Evolutionary conservation across 495 filamentous ascomycete species (phyloP).

Genomic region (Sabuloglossum arenarium): DNA sequence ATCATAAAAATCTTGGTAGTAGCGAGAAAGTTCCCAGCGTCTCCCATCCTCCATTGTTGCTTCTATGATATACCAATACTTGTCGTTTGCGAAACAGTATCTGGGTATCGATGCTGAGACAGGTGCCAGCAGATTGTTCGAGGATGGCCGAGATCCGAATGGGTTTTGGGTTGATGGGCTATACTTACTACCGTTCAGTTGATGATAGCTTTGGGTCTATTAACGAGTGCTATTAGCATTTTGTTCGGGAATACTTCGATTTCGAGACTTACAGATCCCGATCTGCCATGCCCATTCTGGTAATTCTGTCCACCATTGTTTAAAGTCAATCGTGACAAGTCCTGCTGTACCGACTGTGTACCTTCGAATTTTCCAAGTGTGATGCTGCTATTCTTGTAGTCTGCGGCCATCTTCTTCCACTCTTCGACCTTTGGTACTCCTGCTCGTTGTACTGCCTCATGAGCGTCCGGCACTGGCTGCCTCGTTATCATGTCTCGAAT

Average conservation of each 20-base stretch:
- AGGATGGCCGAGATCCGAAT: constrained; percentile 11
- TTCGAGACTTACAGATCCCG: constrained; percentile 21
- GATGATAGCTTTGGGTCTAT: constrained; percentile 21
- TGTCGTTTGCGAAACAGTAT: constrained; percentile 92
- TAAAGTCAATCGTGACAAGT: constrained; percentile 66
- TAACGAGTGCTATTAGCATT: not conserved
- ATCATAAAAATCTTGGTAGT: constrained; percentile 97
- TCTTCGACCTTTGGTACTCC: constrained; percentile 96
- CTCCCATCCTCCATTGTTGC: constrained; percentile 76
- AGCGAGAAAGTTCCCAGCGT: constrained; percentile 79
- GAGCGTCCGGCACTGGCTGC: constrained; percentile 57
- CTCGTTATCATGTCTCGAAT: constrained; percentile 85
- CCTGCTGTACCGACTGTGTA: constrained; percentile 35
- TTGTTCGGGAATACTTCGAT: not conserved
- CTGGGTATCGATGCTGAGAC: constrained; percentile 70
- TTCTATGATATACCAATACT: constrained; percentile 97
- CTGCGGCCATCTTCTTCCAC: constrained; percentile 98
- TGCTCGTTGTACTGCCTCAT: constrained; percentile 70
- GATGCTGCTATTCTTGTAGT: constrained; percentile 98
- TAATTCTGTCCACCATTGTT: constrained; percentile 24
- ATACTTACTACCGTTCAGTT: constrained; percentile 23
- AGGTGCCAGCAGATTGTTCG: constrained; percentile 30
- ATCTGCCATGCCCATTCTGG: constrained; percentile 10
- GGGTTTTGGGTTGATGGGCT: constrained; percentile 12
- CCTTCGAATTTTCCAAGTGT: constrained; percentile 59